Base-by-base conservation (phyloP, 305 asterid species). In the Stenogyne calaminthoides region DNA sequence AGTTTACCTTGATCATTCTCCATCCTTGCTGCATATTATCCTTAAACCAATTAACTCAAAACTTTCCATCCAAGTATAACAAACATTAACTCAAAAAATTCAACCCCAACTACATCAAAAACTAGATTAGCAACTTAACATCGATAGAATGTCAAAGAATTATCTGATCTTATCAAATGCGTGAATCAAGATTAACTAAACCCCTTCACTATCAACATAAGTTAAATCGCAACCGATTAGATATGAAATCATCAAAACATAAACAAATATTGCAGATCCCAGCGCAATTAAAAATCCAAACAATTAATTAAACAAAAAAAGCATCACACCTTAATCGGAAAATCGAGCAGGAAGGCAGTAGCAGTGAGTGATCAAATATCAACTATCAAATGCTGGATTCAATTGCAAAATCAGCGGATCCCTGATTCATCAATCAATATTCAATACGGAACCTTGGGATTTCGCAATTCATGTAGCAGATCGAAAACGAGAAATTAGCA, bases 1-100 rank as follows among this genome's bases (percentile, higher is more conserved):
- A 88, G 88, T 79, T 88, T 88, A 34, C 93, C 91, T 81, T 83
- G 88, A 82, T 88, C 93, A 46, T 75, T 67, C 80, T 86, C 93
- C 93, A 86, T 88, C 79, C 64, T 80, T 63, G 62, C 87, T 88
- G 71, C 83, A 36, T 64, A 52, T 72, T 20, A 67, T 7, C 7
- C 22, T 36, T 11, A 57, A 57, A 22, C 36, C 51, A 58, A 67
- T 56, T 6, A 70, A 76, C 25, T 12, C 78, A 69, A 11, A 44
- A 22, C 20, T 9, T 8, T 39, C 73, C 42, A 39, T n/a, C 34
- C 60, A 9, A 47, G 47, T 40, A 40, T 9, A 9, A 40, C 47
- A 40, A 49, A 19, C 32, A 55, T 55, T 55, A 55, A 9, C 32
- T 18, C 32, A 20, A 55, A 19, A 47, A 55, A 19, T 69, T 67